Conservation (phyloP, 202 grass and related monocot genomes). For the Digitaria exilis region DNA sequence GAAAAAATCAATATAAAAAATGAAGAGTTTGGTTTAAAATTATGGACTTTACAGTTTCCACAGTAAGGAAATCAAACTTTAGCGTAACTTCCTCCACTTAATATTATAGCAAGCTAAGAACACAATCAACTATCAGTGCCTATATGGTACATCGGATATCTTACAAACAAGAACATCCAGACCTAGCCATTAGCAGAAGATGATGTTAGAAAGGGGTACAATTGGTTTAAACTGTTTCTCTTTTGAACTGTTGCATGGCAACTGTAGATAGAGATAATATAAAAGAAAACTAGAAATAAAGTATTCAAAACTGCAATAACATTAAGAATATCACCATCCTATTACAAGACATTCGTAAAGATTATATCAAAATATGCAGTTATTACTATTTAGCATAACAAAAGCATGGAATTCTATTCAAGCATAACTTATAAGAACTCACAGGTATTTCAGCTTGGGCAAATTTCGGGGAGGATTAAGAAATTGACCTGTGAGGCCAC, state of each 20-base stretch:
- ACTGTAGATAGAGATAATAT: not conserved
- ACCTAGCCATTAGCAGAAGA: conserved; percentile 2
- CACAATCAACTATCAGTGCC: not conserved
- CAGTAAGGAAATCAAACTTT: no score
- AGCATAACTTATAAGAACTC: conserved; percentile 27
- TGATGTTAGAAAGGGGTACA: not conserved
- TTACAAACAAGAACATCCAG: conserved; percentile 14
- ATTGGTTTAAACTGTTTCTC: not conserved
- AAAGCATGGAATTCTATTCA: not conserved
- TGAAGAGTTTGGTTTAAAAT: not conserved
- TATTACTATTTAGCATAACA: not conserved
- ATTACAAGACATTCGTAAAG: not conserved
- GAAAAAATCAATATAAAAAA: not conserved
- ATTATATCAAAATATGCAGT: not conserved
- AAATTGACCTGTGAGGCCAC: conserved; percentile 18
- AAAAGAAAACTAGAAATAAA: not conserved
- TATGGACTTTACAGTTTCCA: no score
- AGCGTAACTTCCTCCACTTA: not conserved
- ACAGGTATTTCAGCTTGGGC: conserved; percentile 47
- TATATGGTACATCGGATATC: not conserved
- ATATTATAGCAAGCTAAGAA: not conserved
- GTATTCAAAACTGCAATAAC: not conserved
- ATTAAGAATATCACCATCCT: conserved; percentile 15
- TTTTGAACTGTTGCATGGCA: conserved; percentile 20
- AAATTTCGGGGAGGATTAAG: not conserved